Base-by-base conservation (phyloP, 495 filamentous ascomycete genomes). In the Tuber borchii region DNA sequence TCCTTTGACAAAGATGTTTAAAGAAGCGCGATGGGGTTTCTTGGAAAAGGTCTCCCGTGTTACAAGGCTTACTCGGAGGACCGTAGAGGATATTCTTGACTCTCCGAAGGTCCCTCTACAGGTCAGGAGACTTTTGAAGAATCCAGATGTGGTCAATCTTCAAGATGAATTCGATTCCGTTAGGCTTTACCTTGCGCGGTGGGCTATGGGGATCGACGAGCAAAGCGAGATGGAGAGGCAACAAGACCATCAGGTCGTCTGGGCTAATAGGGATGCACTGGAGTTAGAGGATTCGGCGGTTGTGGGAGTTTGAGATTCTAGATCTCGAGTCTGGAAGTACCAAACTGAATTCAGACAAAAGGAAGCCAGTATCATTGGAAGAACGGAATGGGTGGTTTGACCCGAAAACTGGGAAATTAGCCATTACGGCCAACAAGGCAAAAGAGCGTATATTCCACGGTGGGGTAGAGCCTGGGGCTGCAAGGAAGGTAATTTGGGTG, bases 181-280 rank as follows among this genome's bases (percentile, higher is more conserved):
- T 9, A 88, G 95, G 76, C 86, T 99, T 51, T 99, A 99, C 80
- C 87, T 99, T 37, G 95, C 95, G 4, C 87, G 95, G 69, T 99
- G 95, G 95, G 95, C 95, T 0, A 98, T 98, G 95, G 96, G 93
- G 1, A 96, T 99, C 73, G 93, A 95, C 0, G 95, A 99, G 83
- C 95, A 98, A 85, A 93, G 93, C 81, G 95, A 99, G 83, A 86
- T 89, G 61, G 95, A 99, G 72, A 93, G 89, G 73, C 90, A 92
- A 83, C 56, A 65, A 65, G 56, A 65, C 31, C 87, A 94, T 51
- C 75, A 71, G 70, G 48, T 81, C 2, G 96, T 97, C 79, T 99
- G 93, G 91, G 97, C 94, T 0, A 94, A 93, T 7, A 90, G 90
- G 80, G 95, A 99, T 85, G 91, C 97, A 22, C 87, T 98, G 76